These are phyloP conservation scores for Fusarium coffeatum DNA, from an alignment of 2,329 filamentous ascomycete genomes.

Conservation along the genomic window DNA sequence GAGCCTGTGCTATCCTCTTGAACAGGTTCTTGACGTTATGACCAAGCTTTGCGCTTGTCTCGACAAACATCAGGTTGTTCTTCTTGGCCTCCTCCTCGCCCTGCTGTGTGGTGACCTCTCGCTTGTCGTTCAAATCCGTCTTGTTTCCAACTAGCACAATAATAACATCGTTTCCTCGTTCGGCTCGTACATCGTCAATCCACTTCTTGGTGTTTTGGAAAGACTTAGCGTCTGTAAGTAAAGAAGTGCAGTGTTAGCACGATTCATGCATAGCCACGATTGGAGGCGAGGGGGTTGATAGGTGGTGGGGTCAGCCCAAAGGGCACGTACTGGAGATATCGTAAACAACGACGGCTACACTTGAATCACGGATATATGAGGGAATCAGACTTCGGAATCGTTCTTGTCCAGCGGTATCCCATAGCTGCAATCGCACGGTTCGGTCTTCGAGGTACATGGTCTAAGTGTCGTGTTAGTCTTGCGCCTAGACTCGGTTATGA, in stretches of 20 bases:
- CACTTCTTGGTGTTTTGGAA: constrained; percentile 99
- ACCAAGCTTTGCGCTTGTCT: constrained; percentile 96
- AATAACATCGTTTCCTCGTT: constrained; percentile 98
- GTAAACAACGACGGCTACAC: constrained; percentile 97
- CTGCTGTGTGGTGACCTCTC: constrained; percentile 95
- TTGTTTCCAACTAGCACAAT: constrained; percentile 99
- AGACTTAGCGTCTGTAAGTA: constrained; percentile 79
- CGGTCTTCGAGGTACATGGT: constrained; percentile 99
- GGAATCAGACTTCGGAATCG: constrained; percentile 97
- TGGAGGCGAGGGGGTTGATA: constrained; percentile 14
- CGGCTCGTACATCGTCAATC: constrained; percentile 97
- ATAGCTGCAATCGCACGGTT: constrained; percentile 95
- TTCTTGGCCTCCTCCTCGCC: constrained; percentile 98
- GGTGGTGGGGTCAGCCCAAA: constrained; percentile 39
- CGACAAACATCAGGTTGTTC: constrained; percentile 98
- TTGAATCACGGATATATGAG: constrained; percentile 98
- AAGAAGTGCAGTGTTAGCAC: constrained; percentile 34
- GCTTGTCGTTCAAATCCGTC: constrained; percentile 98
- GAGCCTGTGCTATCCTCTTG: constrained; percentile 95
- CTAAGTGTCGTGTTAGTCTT: constrained; percentile 51
- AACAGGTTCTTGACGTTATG: constrained; percentile 99
- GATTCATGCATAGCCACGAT: constrained; percentile 24
- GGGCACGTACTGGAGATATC: constrained; percentile 83
- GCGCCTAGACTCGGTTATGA: constrained; percentile 17
- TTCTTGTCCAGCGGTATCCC: constrained; percentile 98